phyloP scores from a whole-genome alignment of 148 eudicot genomes.

The Chenopodium quinoa region DNA sequence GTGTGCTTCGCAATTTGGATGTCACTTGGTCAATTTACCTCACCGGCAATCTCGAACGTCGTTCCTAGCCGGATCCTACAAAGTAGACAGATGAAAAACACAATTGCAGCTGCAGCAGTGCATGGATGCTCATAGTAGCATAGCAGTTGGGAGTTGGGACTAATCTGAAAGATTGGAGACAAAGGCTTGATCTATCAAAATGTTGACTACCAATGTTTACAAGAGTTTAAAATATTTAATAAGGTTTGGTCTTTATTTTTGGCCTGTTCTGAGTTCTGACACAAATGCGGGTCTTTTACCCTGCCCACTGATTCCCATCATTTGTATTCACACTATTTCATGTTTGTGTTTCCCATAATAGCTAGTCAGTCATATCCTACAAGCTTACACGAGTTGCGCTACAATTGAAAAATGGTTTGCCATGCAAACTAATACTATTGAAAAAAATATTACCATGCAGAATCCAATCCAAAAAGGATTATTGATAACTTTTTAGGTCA shows the following conservation, averaged over 20 bases:
- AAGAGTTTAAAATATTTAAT: not conserved
- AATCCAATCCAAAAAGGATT: too few species aligned
- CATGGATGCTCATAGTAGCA: not conserved
- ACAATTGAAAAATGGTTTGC: not conserved
- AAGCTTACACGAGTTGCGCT: too few species aligned
- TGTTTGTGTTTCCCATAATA: not conserved
- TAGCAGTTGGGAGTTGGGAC: not conserved
- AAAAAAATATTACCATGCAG: too few species aligned
- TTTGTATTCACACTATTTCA: not conserved
- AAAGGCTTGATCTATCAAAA: not conserved
- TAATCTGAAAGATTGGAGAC: not conserved
- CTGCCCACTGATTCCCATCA: constrained; percentile 1
- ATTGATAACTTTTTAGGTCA: too few species aligned
- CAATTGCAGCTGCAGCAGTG: not conserved
- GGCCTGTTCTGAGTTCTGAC: not conserved
- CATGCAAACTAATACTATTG: not conserved
- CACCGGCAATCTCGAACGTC: too few species aligned
- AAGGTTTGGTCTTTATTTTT: not conserved
- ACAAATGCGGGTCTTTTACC: not conserved
- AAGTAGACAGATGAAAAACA: not conserved
- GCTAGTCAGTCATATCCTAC: too few species aligned
- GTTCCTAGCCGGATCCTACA: too few species aligned
- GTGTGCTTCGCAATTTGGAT: too few species aligned
- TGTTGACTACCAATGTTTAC: not conserved
- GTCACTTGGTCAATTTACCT: too few species aligned